Conservation (phyloP, 2,329 filamentous ascomycete genomes). For the Colletotrichum plurivorum region DNA sequence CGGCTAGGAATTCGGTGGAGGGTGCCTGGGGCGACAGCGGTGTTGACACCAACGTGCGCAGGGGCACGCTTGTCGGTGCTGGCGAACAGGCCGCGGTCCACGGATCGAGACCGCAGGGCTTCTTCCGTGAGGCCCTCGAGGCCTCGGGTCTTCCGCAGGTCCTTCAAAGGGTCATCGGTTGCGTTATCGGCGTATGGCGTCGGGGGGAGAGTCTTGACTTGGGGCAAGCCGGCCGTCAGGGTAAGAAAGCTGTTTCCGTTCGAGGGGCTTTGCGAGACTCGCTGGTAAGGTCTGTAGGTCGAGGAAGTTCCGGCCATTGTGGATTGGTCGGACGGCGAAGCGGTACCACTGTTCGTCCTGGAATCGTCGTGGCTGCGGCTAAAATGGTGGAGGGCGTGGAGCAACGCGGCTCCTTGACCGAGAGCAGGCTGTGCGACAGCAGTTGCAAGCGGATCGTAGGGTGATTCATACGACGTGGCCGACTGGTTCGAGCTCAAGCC, state of each 20-base stretch:
- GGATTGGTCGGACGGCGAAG: constrained; percentile 36
- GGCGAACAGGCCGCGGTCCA: constrained; percentile 72
- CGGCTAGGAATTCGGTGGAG: constrained; percentile 56
- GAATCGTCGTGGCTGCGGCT: constrained; percentile 13
- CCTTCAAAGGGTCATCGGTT: constrained; percentile 58
- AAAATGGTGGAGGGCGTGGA: constrained; percentile 19
- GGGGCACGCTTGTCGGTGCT: constrained; percentile 75
- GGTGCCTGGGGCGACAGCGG: constrained; percentile 72
- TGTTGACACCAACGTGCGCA: constrained; percentile 75
- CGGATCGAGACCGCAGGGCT: constrained; percentile 70
- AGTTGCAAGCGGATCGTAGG: constrained; percentile 58
- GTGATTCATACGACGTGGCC: constrained; percentile 73
- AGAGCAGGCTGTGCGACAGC: constrained; percentile 38
- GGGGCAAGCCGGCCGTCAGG: constrained; percentile 50
- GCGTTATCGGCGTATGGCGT: constrained; percentile 55
- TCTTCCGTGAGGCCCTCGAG: constrained; percentile 58
- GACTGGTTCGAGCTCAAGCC: constrained; percentile 82
- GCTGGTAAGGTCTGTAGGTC: constrained; percentile 48
- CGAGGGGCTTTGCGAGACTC: constrained; percentile 61
- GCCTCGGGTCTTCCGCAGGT: constrained; percentile 59
- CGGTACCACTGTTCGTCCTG: constrained; percentile 28
- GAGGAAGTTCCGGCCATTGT: constrained; percentile 35
- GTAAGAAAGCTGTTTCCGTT: constrained; percentile 61
- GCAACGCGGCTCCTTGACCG: constrained; percentile 13
- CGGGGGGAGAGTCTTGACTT: constrained; percentile 44